Percentiles rank a stretch among this genome's conserved stretches.
phyloP scores from a whole-genome alignment of 116 monocot species.

The Papilionanthe hybrid region DNA sequence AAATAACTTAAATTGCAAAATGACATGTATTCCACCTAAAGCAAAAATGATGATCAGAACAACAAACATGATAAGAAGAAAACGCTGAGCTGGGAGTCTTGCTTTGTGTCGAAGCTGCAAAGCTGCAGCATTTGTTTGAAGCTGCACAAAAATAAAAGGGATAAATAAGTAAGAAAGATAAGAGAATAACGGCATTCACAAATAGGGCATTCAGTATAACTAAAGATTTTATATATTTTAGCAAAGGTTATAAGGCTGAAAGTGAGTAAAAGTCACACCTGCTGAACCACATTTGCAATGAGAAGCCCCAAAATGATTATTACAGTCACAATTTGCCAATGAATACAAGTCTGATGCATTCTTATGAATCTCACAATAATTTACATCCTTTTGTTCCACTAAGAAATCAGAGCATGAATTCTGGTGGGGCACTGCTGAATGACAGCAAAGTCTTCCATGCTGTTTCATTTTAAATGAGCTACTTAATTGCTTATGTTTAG shows the following conservation, averaged over 20 bases:
- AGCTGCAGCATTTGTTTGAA: slow-evolving; percentile 25
- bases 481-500: slow-evolving; percentile 18
- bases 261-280: slow-evolving; percentile 22
- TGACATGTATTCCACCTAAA: slow-evolving; percentile 40
- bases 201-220: neutral
- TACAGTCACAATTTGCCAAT: slow-evolving; percentile 26
- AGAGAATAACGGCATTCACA: no score
- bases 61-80: slow-evolving; percentile 24
- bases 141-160: slow-evolving; percentile 26
- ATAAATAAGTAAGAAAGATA: neutral
- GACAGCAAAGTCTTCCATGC: slow-evolving; percentile 37
- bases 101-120: slow-evolving; percentile 22
- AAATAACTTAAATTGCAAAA: slow-evolving; percentile 3
- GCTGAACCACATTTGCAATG: slow-evolving; percentile 8
- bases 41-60: slow-evolving; percentile 24
- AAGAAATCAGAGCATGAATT: slow-evolving; percentile 27
- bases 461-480: slow-evolving; percentile 23
- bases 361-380: slow-evolving; percentile 20
- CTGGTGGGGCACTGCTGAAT: slow-evolving; percentile 22
- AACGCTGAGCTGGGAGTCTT: slow-evolving; percentile 17
- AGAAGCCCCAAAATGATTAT: slow-evolving; percentile 13
- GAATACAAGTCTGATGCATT: slow-evolving; percentile 23
- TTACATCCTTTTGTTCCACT: slow-evolving; percentile 10
- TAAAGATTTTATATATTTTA: neutral
- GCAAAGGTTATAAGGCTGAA: neutral